Conservation (phyloP, 2,329 filamentous ascomycete genomes). For the Fusarium pininemorale region DNA sequence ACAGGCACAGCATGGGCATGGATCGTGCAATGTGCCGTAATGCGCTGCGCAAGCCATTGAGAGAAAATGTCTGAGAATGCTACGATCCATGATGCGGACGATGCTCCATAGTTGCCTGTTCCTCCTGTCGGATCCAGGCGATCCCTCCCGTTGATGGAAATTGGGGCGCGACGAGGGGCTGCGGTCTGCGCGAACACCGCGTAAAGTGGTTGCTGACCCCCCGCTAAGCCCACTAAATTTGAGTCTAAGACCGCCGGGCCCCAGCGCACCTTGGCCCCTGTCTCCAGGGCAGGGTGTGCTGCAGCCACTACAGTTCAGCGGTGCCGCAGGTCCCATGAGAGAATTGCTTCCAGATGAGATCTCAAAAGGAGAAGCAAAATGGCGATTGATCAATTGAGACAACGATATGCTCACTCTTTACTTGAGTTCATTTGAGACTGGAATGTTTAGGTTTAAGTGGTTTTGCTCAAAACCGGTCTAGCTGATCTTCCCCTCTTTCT, state of each 20-base stretch:
- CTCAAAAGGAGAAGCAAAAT: neutral
- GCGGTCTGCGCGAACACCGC: slow-evolving; percentile 38
- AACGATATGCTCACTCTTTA: neutral
- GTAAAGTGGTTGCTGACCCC: slow-evolving; percentile 42
- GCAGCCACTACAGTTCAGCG: slow-evolving; percentile 33
- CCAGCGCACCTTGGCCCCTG: slow-evolving; percentile 17
- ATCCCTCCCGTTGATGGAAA: slow-evolving; percentile 39
- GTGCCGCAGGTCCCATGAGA: slow-evolving; percentile 31
- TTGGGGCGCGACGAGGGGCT: slow-evolving; percentile 43
- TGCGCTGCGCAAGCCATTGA: slow-evolving; percentile 14
- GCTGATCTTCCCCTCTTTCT: neutral
- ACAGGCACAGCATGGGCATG: slow-evolving; percentile 30
- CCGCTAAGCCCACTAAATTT: slow-evolving; percentile 40
- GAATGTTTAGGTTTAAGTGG: slow-evolving; percentile 8
- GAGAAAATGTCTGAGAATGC: slow-evolving; percentile 32
- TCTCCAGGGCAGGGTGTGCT: slow-evolving; percentile 26
- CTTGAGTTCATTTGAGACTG: neutral
- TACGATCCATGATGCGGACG: slow-evolving; percentile 31
- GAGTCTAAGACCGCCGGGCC: slow-evolving; percentile 30
- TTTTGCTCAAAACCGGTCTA: neutral
- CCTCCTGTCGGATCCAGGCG: slow-evolving; percentile 33
- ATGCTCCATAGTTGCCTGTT: slow-evolving; percentile 47
- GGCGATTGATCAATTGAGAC: slow-evolving; percentile 28
- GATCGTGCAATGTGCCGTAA: slow-evolving; percentile 3
- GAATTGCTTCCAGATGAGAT: slow-evolving; percentile 20